These are phyloP conservation scores for Penicillium paxilli DNA, from an alignment of 495 filamentous ascomycete species.

Conservation along the genomic window DNA sequence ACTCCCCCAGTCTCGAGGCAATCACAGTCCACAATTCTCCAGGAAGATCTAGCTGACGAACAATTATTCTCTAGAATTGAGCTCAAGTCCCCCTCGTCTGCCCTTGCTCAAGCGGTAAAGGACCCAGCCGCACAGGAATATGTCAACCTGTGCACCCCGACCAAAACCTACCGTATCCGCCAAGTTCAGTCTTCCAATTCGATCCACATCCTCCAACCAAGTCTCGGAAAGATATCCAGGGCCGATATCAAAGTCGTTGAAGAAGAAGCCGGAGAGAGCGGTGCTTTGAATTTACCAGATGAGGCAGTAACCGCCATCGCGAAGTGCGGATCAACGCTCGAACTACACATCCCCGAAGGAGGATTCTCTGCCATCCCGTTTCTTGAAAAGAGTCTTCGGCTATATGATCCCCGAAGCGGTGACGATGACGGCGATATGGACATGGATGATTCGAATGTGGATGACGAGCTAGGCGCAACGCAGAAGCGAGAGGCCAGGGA, in stretches of 20 bases:
- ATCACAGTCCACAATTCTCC: background rate
- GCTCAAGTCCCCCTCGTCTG: slow-evolving; percentile 55
- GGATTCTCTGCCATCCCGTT: slow-evolving; percentile 37
- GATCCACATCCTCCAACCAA: slow-evolving; percentile 68
- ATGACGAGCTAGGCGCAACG: background rate
- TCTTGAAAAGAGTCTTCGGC: slow-evolving; percentile 32
- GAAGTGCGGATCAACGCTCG: slow-evolving; percentile 72
- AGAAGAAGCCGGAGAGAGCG: slow-evolving; percentile 19
- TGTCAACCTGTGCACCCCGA: slow-evolving; percentile 70
- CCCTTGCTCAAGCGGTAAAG: slow-evolving; percentile 21
- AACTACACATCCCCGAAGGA: slow-evolving; percentile 46
- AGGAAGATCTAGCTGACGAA: background rate
- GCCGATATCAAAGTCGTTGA: slow-evolving; percentile 34
- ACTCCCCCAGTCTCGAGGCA: background rate
- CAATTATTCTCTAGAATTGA: slow-evolving; percentile 51
- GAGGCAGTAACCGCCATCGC: slow-evolving; percentile 60
- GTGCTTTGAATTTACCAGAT: slow-evolving; percentile 34
- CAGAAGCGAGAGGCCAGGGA: slow-evolving; percentile 18
- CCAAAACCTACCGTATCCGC: slow-evolving; percentile 73
- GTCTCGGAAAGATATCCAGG: slow-evolving; percentile 26
- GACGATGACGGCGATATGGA: slow-evolving; percentile 21
- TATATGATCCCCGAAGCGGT: slow-evolving; percentile 30
- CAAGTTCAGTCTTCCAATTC: slow-evolving; percentile 93
- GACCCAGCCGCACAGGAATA: slow-evolving; percentile 50
- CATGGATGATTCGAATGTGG: slow-evolving; percentile 9